Conservation (phyloP, 441 rosid species). For the Euphorbia corollata region DNA sequence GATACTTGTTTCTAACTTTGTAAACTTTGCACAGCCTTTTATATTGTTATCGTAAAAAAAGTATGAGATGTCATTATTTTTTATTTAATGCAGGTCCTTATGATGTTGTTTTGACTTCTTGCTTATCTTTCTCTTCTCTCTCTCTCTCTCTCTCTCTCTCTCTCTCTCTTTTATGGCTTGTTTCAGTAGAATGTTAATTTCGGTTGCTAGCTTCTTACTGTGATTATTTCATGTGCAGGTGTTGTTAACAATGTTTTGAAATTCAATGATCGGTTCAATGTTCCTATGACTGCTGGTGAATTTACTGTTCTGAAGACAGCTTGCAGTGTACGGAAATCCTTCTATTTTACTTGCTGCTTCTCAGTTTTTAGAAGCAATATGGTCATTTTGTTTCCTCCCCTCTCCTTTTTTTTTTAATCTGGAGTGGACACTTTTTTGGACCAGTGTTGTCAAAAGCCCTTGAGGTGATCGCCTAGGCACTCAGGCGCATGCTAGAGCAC, state of each 20-base stretch:
- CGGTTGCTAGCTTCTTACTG: neutral
- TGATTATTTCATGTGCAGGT: slow-evolving; percentile 36
- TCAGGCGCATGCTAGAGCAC: too few species aligned
- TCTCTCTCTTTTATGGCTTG: neutral
- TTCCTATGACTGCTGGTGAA: slow-evolving; percentile 73
- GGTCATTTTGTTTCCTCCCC: too few species aligned
- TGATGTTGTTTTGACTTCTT: neutral
- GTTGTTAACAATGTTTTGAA: slow-evolving; percentile 61
- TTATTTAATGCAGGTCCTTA: neutral
- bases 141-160: neutral
- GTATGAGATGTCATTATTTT: neutral
- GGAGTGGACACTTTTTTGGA: neutral
- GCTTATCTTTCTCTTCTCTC: neutral
- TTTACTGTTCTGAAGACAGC: slow-evolving; percentile 84
- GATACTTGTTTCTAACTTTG: too few species aligned
- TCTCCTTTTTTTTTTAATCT: neutral
- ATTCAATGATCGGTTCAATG: slow-evolving; percentile 49
- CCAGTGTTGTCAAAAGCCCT: too few species aligned
- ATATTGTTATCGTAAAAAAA: neutral
- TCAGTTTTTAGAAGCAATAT: neutral
- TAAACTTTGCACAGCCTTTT: neutral
- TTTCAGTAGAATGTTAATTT: neutral
- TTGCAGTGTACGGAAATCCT: slow-evolving; percentile 52
- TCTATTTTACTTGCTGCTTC: neutral
- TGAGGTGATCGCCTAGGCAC: too few species aligned